These are phyloP conservation scores for Phytophthora constricta DNA, from an alignment of 352 stramenopile genomes.

Conservation along the genomic window DNA sequence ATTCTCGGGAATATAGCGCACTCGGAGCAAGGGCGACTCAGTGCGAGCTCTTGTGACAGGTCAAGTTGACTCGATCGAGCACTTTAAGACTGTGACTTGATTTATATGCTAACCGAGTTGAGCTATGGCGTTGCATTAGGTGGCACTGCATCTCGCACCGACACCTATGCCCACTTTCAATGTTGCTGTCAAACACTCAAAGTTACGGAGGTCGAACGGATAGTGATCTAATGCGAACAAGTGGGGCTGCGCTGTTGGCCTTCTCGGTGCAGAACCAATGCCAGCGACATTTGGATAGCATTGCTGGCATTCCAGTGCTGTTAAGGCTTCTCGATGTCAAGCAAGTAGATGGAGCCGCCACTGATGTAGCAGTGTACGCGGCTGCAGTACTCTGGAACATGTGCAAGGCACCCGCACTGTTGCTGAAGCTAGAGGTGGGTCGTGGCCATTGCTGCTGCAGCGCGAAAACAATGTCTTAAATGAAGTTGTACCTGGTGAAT, in stretches of 20 bases:
- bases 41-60: conserved; percentile 68
- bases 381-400: conserved; percentile 74
- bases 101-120: no score
- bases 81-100: neutral
- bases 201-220: conserved; percentile 23
- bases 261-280: conserved; percentile 80
- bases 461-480: no score
- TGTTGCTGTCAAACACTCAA: conserved; percentile 50
- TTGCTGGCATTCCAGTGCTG: conserved; percentile 53
- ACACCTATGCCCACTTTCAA: conserved; percentile 69
- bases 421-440: conserved; percentile 73
- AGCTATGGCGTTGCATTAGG: conserved; percentile 29
- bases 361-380: conserved; percentile 57
- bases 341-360: conserved; percentile 14
- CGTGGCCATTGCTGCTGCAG: neutral
- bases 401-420: conserved; percentile 62
- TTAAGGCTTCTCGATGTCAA: conserved; percentile 53
- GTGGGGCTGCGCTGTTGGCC: conserved; percentile 58
- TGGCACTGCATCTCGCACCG: conserved; percentile 77
- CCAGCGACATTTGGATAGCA: conserved; percentile 65
- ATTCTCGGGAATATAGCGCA: conserved; percentile 72
- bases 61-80: conserved; percentile 14
- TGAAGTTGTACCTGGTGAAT: neutral
- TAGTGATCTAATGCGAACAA: conserved; percentile 46
- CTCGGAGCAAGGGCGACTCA: conserved; percentile 57